Conservation (phyloP, 2,329 filamentous ascomycete species). For the Ilyonectria destructans region DNA sequence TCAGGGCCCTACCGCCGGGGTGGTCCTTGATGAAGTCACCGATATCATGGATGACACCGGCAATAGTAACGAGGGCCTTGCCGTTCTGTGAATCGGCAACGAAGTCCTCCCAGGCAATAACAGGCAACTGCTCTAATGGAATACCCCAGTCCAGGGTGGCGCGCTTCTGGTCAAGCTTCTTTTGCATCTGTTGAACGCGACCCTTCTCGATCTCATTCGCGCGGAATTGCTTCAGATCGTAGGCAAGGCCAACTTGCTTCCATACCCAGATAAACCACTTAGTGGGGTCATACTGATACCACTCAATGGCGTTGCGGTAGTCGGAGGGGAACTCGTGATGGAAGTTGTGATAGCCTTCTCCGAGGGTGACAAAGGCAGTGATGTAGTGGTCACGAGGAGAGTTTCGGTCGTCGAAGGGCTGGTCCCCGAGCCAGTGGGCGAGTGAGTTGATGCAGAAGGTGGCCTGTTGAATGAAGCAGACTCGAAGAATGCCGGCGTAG, state of each 20-base stretch:
- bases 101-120: conserved; percentile 90
- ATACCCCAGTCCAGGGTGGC: conserved; percentile 87
- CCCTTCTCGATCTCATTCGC: conserved; percentile 95
- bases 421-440: conserved; percentile 92
- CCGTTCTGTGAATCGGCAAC: conserved; percentile 83
- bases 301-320: conserved; percentile 92
- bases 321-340: conserved; percentile 95
- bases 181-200: conserved; percentile 88
- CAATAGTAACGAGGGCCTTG: conserved; percentile 82
- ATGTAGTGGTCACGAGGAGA: conserved; percentile 90
- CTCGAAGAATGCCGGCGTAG: conserved; percentile 87
- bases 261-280: conserved; percentile 90
- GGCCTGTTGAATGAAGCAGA: conserved; percentile 92
- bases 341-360: conserved; percentile 95
- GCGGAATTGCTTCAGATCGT: conserved; percentile 92
- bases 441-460: conserved; percentile 95
- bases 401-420: conserved; percentile 94
- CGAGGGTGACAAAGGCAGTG: conserved; percentile 89
- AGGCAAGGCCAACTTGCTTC: conserved; percentile 88
- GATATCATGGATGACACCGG: conserved; percentile 90
- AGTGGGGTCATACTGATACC: conserved; percentile 93
- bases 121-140: conserved; percentile 87
- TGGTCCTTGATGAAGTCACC: conserved; percentile 89
- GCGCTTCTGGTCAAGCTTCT: conserved; percentile 93
- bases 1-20: conserved; percentile 90